Evolutionary conservation across 2,329 filamentous ascomycete species (phyloP).

Genomic region (Karstenula rhodostoma): DNA sequence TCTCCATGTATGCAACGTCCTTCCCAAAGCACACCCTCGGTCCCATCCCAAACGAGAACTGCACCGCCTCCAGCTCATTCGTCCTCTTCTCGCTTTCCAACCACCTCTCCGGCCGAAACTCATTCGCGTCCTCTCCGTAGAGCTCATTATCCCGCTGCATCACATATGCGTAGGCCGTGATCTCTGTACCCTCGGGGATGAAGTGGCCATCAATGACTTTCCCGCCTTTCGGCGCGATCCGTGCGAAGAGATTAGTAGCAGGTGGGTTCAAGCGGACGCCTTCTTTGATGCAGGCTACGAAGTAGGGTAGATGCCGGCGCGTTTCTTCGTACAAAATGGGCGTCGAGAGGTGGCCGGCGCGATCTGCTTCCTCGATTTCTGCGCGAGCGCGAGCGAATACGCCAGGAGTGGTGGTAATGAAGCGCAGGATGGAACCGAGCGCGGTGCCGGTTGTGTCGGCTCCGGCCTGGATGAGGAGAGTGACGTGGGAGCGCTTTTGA

Average conservation of each 20-base stretch:
- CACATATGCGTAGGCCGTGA: slow-evolving; percentile 58
- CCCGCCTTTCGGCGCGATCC: slow-evolving; percentile 44
- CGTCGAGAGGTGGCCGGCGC: slow-evolving; percentile 27
- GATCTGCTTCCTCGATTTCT: slow-evolving; percentile 35
- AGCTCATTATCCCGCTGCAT: slow-evolving; percentile 56
- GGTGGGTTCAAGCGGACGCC: slow-evolving; percentile 60
- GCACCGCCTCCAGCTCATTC: slow-evolving; percentile 37
- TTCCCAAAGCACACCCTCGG: slow-evolving; percentile 42
- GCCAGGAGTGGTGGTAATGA: slow-evolving; percentile 28
- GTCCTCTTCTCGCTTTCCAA: slow-evolving; percentile 35
- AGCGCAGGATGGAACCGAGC: slow-evolving; percentile 43
- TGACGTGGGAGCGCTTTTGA: slow-evolving; percentile 49
- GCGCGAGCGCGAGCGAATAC: slow-evolving; percentile 27
- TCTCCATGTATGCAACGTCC: slow-evolving; percentile 41
- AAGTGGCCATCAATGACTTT: slow-evolving; percentile 52
- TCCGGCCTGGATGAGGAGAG: slow-evolving; percentile 50
- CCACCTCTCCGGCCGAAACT: slow-evolving; percentile 55
- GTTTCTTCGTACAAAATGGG: slow-evolving; percentile 43
- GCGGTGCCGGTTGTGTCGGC: slow-evolving; percentile 49
- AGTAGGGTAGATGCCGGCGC: slow-evolving; percentile 54
- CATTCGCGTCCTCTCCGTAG: slow-evolving; percentile 52
- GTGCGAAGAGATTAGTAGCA: slow-evolving; percentile 61
- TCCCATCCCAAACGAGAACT: slow-evolving; percentile 42
- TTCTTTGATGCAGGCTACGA: slow-evolving; percentile 61
- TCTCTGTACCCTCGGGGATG: slow-evolving; percentile 54